Evolutionary conservation across 192 early-diverging fungal species (phyloP), one percentile per base, ranked within the genome.

Genomic region (Coemansia sp.): DNA sequence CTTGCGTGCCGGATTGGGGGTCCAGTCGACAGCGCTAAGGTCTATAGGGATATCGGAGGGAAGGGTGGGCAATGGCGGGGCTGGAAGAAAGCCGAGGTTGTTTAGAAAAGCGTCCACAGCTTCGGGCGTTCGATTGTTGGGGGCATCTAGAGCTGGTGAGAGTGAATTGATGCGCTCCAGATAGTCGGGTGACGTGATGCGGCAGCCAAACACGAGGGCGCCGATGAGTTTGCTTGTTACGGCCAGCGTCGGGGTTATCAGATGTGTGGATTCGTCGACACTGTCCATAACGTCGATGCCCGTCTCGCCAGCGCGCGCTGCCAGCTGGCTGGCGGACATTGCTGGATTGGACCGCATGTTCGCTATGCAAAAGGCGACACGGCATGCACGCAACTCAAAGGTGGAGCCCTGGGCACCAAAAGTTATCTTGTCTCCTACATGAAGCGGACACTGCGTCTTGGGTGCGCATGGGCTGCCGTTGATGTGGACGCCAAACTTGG

Each of bases 401-500:
- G 48, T 51, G 2, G 77, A 70, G 7, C 43, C 71, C 58, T 79
- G 77, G 3, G 63, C 77, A 9, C 77, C 77, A 70, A 79, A 79
- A 7, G 66, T 65, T 7, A 79, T 37, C 13, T 4, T 59, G 62
- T 79, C 77, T 29, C 68, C 77, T 15, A 59, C 33, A 9, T 43
- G 7, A 23, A 34, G 15, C 30, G 26, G 26, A 1, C 21, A 52
- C 28, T 51, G 21, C 23, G 65, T 20, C 12, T 56, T 20, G 7
- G 58, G 25, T 8, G 56, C 15, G 52, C 77, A 67, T 39, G 39
- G 67, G 8, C 33, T 31, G 23, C 61, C 77, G 45, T 79, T 79
- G 23, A 79, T 64, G 35, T 67, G 42, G 58, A 79, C 48, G 31
- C 77, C 77, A 65, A 79, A 79, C 62, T 79, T 79, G 15, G 77